Evolutionary conservation across 257 asterid genomes (phyloP).

Genomic region (Gynochthodes officinalis): DNA sequence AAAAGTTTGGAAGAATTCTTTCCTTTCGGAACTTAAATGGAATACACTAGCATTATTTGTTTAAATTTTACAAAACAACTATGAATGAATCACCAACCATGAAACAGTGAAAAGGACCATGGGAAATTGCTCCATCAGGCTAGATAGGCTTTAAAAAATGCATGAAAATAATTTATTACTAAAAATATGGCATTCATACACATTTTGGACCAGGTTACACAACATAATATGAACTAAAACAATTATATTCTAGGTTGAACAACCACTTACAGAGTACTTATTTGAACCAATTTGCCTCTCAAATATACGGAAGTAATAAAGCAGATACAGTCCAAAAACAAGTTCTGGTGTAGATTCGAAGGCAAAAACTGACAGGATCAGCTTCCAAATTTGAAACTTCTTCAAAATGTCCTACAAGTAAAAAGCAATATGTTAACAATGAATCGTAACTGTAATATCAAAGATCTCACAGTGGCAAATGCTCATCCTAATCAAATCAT

Average conservation of each 20-base stretch:
- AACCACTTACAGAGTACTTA: conserved; percentile 77
- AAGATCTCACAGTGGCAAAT: background rate
- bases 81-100: background rate
- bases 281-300: conserved; percentile 99
- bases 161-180: background rate
- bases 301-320: conserved; percentile 95
- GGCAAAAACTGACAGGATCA: conserved; percentile 76
- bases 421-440: conserved; percentile 19
- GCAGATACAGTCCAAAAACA: conserved; percentile 78
- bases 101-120: background rate
- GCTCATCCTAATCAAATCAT: background rate
- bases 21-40: background rate
- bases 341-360: conserved; percentile 96
- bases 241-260: conserved; percentile 17
- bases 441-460: background rate
- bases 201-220: background rate
- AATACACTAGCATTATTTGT: background rate
- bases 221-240: background rate
- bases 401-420: conserved; percentile 73
- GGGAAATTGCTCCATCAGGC: background rate
- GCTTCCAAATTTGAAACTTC: conserved; percentile 92
- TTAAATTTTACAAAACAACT: background rate
- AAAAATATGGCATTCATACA: background rate
- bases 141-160: background rate
- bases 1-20: background rate